phyloP scores from a whole-genome alignment of 192 early-diverging fungal species.

The Obelidium mucronatum region DNA sequence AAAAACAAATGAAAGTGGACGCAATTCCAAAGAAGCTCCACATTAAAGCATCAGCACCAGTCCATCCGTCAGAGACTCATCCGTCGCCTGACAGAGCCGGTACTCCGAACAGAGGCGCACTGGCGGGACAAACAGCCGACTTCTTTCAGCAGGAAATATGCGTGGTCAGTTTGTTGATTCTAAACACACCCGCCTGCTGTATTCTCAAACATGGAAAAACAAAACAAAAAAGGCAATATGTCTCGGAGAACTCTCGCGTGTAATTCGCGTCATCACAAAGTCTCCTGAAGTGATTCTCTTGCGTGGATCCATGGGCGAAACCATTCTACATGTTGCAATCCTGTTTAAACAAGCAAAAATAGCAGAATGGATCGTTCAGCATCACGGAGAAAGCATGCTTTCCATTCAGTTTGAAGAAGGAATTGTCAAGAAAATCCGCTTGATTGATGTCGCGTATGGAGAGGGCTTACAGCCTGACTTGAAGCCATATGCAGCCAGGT shows the following conservation, averaged over 20 bases:
- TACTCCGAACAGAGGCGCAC: not conserved
- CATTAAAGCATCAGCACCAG: too few relatives aligned
- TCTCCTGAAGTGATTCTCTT: not conserved
- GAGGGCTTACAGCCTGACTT: not conserved
- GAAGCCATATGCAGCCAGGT: not conserved
- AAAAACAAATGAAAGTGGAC: too few relatives aligned
- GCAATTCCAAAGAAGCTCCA: too few relatives aligned
- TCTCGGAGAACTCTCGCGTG: not conserved
- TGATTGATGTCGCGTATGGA: constrained; percentile 14
- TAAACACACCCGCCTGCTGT: too few relatives aligned
- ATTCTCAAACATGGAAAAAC: not conserved
- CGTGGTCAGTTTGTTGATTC: not conserved
- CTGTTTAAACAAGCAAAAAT: constrained; percentile 14
- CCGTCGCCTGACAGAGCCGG: too few relatives aligned
- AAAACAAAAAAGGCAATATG: constrained; percentile 24
- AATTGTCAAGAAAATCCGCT: not conserved
- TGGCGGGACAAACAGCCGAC: constrained; percentile 5
- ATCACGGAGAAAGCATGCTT: not conserved
- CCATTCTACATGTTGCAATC: constrained; percentile 21
- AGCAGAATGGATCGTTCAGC: not conserved
- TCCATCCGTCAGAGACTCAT: too few relatives aligned
- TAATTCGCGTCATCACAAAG: not conserved
- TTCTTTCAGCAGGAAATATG: constrained; percentile 18
- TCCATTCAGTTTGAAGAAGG: not conserved
- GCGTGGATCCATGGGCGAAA: constrained; percentile 20